These are phyloP conservation scores for Tolypocladium album DNA, from an alignment of 2,329 filamentous ascomycete genomes.

Conservation along the genomic window DNA sequence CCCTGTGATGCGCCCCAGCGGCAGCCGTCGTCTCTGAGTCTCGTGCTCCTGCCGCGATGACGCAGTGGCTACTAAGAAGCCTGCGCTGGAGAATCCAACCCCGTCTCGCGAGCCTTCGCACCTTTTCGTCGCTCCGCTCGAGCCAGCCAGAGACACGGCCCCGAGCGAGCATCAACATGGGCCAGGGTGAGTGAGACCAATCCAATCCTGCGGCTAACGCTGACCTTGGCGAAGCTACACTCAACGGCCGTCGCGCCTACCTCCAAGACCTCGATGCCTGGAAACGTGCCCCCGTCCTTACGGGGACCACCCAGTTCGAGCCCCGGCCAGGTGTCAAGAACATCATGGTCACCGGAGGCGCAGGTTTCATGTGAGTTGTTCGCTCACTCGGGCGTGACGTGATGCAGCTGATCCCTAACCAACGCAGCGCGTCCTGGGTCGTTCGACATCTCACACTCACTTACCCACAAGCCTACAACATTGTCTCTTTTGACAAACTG, in stretches of 20 bases:
- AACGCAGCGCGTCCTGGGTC: conserved; percentile 64
- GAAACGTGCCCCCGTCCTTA: conserved; percentile 61
- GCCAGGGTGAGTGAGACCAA: conserved; percentile 5
- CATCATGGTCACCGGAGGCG: conserved; percentile 75
- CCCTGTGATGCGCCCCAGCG: background rate
- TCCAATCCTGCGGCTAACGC: background rate
- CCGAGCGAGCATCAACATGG: conserved; percentile 1
- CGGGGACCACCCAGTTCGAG: conserved; percentile 59
- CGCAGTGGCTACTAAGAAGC: conserved; percentile 5
- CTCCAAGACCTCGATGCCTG: conserved; percentile 54
- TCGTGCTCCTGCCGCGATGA: conserved; percentile 5
- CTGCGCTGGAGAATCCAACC: conserved; percentile 3
- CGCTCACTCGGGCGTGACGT: background rate
- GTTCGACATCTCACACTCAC: conserved; percentile 67
- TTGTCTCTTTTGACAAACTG: conserved; percentile 76
- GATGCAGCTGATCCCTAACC: background rate
- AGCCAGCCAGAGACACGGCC: background rate
- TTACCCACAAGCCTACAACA: conserved; percentile 64
- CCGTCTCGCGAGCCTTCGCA: background rate
- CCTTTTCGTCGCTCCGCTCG: background rate
- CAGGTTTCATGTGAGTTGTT: conserved; percentile 67
- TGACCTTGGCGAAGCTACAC: conserved; percentile 8
- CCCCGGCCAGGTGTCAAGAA: conserved; percentile 61
- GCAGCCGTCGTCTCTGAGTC: background rate
- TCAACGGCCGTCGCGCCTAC: conserved; percentile 26